Conservation (phyloP, 495 filamentous ascomycete genomes). For the Neurospora tetrasperma region DNA sequence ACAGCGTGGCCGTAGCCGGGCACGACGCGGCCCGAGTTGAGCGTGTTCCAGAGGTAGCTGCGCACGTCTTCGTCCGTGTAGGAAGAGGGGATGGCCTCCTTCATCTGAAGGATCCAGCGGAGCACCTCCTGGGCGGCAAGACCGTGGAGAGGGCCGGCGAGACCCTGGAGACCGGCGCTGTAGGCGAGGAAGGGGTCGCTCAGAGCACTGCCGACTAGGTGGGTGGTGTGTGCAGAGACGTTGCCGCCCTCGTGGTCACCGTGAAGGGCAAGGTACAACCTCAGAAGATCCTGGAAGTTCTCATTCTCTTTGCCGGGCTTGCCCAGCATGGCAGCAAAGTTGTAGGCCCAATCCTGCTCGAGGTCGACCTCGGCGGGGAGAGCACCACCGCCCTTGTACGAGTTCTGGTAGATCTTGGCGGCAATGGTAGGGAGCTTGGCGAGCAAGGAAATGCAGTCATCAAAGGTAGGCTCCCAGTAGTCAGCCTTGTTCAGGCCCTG, state of each 20-base stretch:
- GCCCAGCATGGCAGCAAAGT: conserved; percentile 93
- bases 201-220: conserved; percentile 91
- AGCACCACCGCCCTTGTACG: conserved; percentile 64
- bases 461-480: conserved; percentile 98
- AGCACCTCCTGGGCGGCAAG: conserved; percentile 96
- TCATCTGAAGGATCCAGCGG: conserved; percentile 92
- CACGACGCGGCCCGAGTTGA: conserved; percentile 89
- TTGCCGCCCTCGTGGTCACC: conserved; percentile 98
- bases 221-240: conserved; percentile 93
- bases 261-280: conserved; percentile 90
- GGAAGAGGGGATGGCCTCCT: conserved; percentile 66
- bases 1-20: conserved; percentile 98
- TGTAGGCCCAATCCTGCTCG: conserved; percentile 93
- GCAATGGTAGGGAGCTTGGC: conserved; percentile 96
- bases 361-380: conserved; percentile 68
- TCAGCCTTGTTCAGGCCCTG: conserved; percentile 82
- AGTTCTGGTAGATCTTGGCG: conserved; percentile 92
- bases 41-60: conserved; percentile 82
- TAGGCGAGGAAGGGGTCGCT: conserved; percentile 94
- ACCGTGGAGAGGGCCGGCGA: conserved; percentile 72
- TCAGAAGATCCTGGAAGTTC: conserved; percentile 89
- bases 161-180: conserved; percentile 87
- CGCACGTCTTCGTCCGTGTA: conserved; percentile 72
- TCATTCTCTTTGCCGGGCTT: conserved; percentile 76
- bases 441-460: conserved; percentile 86